Percentiles rank a stretch among this genome's conserved stretches.
phyloP scores from a whole-genome alignment of 371 early-diverging fungal species.

The Mucor saturninus region DNA sequence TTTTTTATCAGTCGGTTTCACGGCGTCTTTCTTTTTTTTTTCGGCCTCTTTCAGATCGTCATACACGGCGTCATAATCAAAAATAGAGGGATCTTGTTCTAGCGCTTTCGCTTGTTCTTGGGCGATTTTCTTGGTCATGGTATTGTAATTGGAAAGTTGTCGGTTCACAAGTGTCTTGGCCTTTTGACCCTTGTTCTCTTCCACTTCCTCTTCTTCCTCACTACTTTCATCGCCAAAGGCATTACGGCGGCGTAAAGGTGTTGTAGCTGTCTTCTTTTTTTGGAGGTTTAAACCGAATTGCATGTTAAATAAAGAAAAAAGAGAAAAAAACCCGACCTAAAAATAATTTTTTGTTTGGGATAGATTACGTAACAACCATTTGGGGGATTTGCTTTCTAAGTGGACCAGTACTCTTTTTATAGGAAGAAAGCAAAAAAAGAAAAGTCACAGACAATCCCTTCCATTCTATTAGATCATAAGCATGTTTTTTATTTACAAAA shows the following conservation, averaged over 20 bases:
- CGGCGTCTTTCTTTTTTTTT: slow-evolving; percentile 50
- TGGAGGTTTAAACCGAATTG: slow-evolving; percentile 49
- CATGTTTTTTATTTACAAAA: too few species aligned
- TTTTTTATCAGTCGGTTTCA: slow-evolving; percentile 41
- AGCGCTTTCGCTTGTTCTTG: slow-evolving; percentile 70
- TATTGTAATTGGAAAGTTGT: slow-evolving; percentile 33
- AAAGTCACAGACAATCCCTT: too few species aligned
- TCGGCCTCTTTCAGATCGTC: slow-evolving; percentile 81
- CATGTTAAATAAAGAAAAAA: too few species aligned
- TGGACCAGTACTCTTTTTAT: too few species aligned
- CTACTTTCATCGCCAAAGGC: slow-evolving; percentile 35
- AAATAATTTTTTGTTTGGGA: too few species aligned
- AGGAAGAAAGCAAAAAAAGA: too few species aligned
- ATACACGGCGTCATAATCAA: slow-evolving; percentile 91
- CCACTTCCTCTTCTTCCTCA: slow-evolving; percentile 25
- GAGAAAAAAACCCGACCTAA: too few species aligned
- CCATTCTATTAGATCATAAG: too few species aligned
- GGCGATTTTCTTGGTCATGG: slow-evolving; percentile 43
- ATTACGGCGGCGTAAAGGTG: slow-evolving; percentile 19
- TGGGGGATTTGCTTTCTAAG: too few species aligned
- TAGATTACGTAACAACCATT: too few species aligned
- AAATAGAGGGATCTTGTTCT: slow-evolving; percentile 82
- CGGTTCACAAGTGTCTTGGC: slow-evolving; percentile 41
- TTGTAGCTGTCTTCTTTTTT: slow-evolving; percentile 32
- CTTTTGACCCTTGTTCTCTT: slow-evolving; percentile 16